Evolutionary conservation across 805 yeast species (phyloP).

Genomic region (Candida cerambycidarum): DNA sequence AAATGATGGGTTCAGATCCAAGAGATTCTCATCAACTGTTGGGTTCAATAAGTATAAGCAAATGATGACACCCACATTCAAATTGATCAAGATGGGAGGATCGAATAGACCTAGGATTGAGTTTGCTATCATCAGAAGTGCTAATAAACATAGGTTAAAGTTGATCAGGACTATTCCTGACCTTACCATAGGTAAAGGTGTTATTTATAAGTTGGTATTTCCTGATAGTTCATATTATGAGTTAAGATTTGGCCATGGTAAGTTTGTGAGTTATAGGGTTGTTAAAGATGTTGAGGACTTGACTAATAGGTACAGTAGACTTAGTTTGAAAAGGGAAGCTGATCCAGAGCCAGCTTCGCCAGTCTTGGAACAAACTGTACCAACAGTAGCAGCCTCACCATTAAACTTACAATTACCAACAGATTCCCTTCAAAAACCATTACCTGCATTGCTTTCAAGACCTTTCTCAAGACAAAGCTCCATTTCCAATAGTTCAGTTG

Average conservation of each 20-base stretch:
- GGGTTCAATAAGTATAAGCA: slow-evolving; percentile 4
- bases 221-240: slow-evolving; percentile 10
- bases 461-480: background rate
- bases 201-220: slow-evolving; percentile 6
- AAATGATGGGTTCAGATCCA: background rate
- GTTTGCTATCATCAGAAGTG: slow-evolving; percentile 9
- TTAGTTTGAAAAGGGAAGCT: background rate
- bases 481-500: slow-evolving; percentile 1
- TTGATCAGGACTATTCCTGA: slow-evolving; percentile 3
- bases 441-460: background rate
- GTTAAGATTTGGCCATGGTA: background rate
- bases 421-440: no score
- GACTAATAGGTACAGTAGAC: background rate
- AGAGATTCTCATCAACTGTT: background rate
- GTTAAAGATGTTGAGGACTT: background rate
- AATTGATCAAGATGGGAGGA: slow-evolving; percentile 8
- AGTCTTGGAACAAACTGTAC: no score
- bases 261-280: background rate
- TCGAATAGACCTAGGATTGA: slow-evolving; percentile 5
- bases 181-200: background rate
- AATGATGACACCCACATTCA: slow-evolving; percentile 2
- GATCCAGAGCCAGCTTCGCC: background rate
- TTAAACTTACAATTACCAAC: no score
- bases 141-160: background rate
- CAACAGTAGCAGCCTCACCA: no score